These are phyloP conservation scores for Artemisia annua DNA, from an alignment of 129 eudicot genomes.

Conservation along the genomic window DNA sequence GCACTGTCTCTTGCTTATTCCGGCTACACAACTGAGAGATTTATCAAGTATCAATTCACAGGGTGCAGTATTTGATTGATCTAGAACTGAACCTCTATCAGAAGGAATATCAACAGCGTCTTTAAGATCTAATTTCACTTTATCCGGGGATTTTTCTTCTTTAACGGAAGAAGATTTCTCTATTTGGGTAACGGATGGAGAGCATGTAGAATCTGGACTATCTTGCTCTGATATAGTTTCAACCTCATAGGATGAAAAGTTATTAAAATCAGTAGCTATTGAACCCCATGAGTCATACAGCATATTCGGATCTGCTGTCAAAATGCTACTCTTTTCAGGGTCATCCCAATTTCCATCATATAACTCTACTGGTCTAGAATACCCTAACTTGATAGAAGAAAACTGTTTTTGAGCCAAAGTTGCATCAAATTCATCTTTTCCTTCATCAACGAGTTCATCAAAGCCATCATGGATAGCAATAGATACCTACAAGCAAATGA, in stretches of 20 bases:
- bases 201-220: conserved; percentile 34
- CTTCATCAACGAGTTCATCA: conserved; percentile 52
- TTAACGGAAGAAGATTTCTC: conserved; percentile 32
- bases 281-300: conserved; percentile 36
- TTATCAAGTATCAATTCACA: conserved; percentile 65
- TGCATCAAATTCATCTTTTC: conserved; percentile 48
- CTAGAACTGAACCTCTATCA: conserved; percentile 21
- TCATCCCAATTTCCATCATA: conserved; percentile 54
- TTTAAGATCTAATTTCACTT: conserved; percentile 25
- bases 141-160: conserved; percentile 41
- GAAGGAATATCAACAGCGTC: conserved; percentile 31
- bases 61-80: conserved; percentile 33
- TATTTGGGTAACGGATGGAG: conserved; percentile 32
- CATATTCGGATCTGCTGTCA: conserved; percentile 37
- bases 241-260: conserved; percentile 24
- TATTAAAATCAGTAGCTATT: conserved; percentile 23
- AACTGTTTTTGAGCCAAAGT: conserved; percentile 62
- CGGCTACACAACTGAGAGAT: conserved; percentile 49
- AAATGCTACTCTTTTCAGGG: conserved; percentile 31
- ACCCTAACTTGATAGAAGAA: conserved; percentile 71
- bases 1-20: conserved; percentile 59
- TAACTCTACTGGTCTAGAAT: conserved; percentile 61
- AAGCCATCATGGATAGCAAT: conserved; percentile 50
- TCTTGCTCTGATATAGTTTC: conserved; percentile 32
- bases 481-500: conserved; percentile 55